Evolutionary conservation across 352 stramenopile species (phyloP).

Genomic region (Phytophthora melonis): DNA sequence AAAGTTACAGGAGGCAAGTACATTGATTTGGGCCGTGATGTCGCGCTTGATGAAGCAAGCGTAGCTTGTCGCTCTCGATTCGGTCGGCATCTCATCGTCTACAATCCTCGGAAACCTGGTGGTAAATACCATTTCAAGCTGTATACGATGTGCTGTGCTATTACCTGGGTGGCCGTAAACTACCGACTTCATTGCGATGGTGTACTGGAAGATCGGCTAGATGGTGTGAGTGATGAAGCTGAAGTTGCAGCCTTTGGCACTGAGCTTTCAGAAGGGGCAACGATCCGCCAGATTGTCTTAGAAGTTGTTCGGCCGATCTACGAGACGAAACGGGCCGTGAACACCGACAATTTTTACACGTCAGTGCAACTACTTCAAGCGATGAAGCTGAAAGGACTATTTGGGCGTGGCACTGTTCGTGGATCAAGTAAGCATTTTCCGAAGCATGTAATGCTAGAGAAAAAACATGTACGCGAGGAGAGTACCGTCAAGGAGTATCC

Average conservation of each 20-base stretch:
- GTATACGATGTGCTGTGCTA: conserved; percentile 43
- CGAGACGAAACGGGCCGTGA: conserved; percentile 29
- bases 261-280: neutral
- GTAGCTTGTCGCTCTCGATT: neutral
- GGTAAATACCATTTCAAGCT: conserved; percentile 50
- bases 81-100: neutral
- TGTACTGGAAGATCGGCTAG: conserved; percentile 27
- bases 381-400: conserved; percentile 31
- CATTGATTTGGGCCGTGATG: neutral
- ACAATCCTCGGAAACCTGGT: neutral
- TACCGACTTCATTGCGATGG: conserved; percentile 37
- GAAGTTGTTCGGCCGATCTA: conserved; percentile 36
- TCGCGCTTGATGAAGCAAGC: neutral
- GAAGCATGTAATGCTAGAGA: conserved; percentile 25
- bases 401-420: conserved; percentile 26
- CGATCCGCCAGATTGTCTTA: conserved; percentile 26
- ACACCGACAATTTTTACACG: conserved; percentile 48
- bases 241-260: neutral
- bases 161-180: conserved; percentile 35
- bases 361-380: conserved; percentile 37
- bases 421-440: conserved; percentile 37
- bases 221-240: conserved; percentile 8
- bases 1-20: neutral
- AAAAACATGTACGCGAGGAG: conserved; percentile 1
- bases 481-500: conserved; percentile 27